Evolutionary conservation across 192 early-diverging fungal genomes (phyloP).

Genomic region (Backusella westeae): DNA sequence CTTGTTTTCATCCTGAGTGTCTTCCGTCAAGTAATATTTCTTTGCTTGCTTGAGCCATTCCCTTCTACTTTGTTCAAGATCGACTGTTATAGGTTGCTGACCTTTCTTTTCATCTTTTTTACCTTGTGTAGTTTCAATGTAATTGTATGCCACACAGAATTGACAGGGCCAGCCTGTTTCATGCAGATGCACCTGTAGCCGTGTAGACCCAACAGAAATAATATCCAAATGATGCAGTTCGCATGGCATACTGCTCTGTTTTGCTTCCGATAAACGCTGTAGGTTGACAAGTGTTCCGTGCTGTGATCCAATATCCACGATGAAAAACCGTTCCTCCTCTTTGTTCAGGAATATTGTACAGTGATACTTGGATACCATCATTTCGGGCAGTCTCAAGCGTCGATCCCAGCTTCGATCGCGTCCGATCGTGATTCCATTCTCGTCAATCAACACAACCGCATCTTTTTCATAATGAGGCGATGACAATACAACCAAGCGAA

Average conservation of each 20-base stretch:
- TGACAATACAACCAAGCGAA: slow-evolving; percentile 58
- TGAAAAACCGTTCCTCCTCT: slow-evolving; percentile 14
- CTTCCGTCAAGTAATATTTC: not conserved
- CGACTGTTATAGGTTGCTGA: slow-evolving; percentile 9
- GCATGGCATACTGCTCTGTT: slow-evolving; percentile 57
- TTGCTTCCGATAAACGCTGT: slow-evolving; percentile 59
- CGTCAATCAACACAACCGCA: slow-evolving; percentile 51
- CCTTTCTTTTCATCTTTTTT: slow-evolving; percentile 13
- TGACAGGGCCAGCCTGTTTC: slow-evolving; percentile 54
- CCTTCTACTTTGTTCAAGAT: slow-evolving; percentile 28
- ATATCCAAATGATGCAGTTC: slow-evolving; percentile 55
- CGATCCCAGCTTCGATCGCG: slow-evolving; percentile 52
- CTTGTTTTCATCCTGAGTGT: not conserved
- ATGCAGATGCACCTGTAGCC: slow-evolving; percentile 64
- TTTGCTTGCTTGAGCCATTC: slow-evolving; percentile 34
- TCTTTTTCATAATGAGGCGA: slow-evolving; percentile 45
- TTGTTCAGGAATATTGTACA: slow-evolving; percentile 48
- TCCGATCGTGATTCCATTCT: slow-evolving; percentile 56
- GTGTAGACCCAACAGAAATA: slow-evolving; percentile 57
- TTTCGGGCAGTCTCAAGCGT: slow-evolving; percentile 61
- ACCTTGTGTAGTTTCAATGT: slow-evolving; percentile 46
- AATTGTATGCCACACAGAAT: slow-evolving; percentile 54
- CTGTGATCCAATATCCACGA: slow-evolving; percentile 68
- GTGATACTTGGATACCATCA: slow-evolving; percentile 64
- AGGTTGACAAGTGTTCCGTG: slow-evolving; percentile 77